These are phyloP conservation scores for Panicum miliaceum DNA, from an alignment of 176 grass and related monocot genomes.

Conservation along the genomic window DNA sequence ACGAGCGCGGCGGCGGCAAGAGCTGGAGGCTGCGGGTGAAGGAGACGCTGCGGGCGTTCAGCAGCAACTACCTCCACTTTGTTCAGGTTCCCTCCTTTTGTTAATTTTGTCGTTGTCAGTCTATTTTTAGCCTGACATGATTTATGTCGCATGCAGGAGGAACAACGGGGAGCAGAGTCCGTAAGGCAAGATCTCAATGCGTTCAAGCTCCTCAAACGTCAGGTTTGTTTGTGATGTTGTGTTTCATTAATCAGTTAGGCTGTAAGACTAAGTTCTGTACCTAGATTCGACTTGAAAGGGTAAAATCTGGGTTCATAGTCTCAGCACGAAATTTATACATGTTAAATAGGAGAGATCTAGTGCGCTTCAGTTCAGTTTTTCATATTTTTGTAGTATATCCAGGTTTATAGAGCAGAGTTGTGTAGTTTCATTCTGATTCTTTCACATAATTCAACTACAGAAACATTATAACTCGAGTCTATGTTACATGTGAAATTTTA, in stretches of 20 bases:
- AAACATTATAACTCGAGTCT: not conserved
- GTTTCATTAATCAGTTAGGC: constrained; percentile 21
- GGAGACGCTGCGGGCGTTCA: constrained; percentile 64
- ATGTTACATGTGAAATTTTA: constrained; percentile 6
- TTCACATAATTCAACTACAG: not conserved
- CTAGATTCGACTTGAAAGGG: not conserved
- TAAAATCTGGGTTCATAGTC: not conserved
- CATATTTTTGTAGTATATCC: not conserved
- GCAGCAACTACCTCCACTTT: constrained; percentile 59
- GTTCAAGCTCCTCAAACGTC: constrained; percentile 9
- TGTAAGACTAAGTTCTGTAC: not conserved
- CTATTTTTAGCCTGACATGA: constrained; percentile 21
- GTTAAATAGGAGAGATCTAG: not conserved
- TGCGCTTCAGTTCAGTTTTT: not conserved
- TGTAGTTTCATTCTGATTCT: constrained; percentile 27
- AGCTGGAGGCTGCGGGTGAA: constrained; percentile 48
- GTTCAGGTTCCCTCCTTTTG: constrained; percentile 50
- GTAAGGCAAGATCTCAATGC: constrained; percentile 7
- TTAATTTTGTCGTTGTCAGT: not conserved
- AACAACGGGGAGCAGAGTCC: constrained; percentile 5
- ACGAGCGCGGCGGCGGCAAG: constrained; percentile 22
- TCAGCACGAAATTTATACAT: not conserved
- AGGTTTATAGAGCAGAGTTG: not conserved
- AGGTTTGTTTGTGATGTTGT: constrained; percentile 33
- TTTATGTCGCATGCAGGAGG: constrained; percentile 42